These are phyloP conservation scores for Rosa chinensis DNA, from an alignment of 306 rosid species.

Conservation along the genomic window DNA sequence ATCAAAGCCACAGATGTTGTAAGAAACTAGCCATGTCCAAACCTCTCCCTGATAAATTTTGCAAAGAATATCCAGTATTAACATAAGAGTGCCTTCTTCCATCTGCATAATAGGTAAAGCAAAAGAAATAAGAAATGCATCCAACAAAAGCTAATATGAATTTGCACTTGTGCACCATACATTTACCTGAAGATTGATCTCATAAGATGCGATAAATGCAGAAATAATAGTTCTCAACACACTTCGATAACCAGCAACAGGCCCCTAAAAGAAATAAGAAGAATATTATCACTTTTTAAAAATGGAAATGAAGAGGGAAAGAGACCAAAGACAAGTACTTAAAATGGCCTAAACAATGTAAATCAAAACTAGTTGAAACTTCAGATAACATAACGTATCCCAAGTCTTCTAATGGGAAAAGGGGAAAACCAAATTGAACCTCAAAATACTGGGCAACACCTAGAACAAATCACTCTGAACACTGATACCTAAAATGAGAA, in stretches of 20 bases:
- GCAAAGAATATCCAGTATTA: slow-evolving; percentile 84
- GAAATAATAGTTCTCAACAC: slow-evolving; percentile 85
- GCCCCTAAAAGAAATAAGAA: slow-evolving; percentile 49
- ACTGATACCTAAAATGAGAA: slow-evolving; percentile 28
- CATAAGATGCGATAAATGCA: slow-evolving; percentile 93
- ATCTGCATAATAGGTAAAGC: slow-evolving; percentile 50
- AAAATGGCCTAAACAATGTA: slow-evolving; percentile 4
- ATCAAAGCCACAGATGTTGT: slow-evolving; percentile 13
- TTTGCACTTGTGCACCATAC: slow-evolving; percentile 22
- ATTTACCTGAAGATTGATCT: slow-evolving; percentile 76
- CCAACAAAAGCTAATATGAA: slow-evolving; percentile 17
- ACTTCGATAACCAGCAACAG: slow-evolving; percentile 76
- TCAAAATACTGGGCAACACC: slow-evolving; percentile 16
- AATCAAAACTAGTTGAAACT: background rate
- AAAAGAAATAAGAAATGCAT: slow-evolving; percentile 38
- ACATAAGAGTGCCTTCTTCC: slow-evolving; percentile 53
- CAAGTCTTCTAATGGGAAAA: slow-evolving; percentile 7
- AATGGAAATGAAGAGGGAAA: slow-evolving; percentile 15
- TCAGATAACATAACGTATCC: slow-evolving; percentile 17
- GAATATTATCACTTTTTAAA: slow-evolving; percentile 11
- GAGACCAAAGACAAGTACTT: background rate
- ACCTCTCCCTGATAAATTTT: slow-evolving; percentile 95
- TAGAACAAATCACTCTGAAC: slow-evolving; percentile 24
- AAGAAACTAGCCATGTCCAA: slow-evolving; percentile 44
- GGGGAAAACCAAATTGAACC: background rate